Conservation (phyloP, 345 rosid genomes). For the Hirschfeldia incana region DNA sequence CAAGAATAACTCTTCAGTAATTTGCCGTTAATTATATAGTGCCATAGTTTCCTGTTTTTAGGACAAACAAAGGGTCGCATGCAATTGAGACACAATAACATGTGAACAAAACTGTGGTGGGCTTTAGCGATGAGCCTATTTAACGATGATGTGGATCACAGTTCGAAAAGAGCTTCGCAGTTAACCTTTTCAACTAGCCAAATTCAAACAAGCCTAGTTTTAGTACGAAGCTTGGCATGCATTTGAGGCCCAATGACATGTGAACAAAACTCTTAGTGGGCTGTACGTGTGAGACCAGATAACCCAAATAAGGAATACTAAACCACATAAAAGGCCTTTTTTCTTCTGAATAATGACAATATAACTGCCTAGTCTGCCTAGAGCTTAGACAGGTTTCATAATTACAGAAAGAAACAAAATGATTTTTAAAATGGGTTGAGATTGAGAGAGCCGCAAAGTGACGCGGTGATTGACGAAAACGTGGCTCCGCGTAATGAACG, state of each 20-base stretch:
- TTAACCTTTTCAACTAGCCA: neutral
- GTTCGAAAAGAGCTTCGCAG: neutral
- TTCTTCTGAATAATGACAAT: neutral
- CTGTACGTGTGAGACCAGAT: too few species aligned
- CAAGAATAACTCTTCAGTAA: too few species aligned
- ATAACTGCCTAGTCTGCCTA: too few species aligned
- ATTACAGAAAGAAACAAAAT: neutral
- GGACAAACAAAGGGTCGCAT: neutral
- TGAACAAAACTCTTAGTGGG: neutral
- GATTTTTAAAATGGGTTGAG: neutral
- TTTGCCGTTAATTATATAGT: neutral
- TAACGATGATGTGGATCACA: neutral
- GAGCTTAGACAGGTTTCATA: neutral
- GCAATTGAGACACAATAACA: neutral
- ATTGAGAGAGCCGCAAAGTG: conserved; percentile 11
- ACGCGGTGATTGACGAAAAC: conserved; percentile 17
- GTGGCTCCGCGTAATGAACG: conserved; percentile 26
- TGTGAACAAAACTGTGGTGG: neutral
- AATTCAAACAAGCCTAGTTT: neutral
- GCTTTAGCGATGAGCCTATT: neutral
- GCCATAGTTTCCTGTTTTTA: neutral
- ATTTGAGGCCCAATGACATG: neutral
- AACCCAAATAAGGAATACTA: neutral
- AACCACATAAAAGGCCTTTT: neutral
- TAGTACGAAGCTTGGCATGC: neutral